These are phyloP conservation scores for Talaromyces sp. DNA, from an alignment of 2,329 filamentous ascomycete species.

Conservation along the genomic window DNA sequence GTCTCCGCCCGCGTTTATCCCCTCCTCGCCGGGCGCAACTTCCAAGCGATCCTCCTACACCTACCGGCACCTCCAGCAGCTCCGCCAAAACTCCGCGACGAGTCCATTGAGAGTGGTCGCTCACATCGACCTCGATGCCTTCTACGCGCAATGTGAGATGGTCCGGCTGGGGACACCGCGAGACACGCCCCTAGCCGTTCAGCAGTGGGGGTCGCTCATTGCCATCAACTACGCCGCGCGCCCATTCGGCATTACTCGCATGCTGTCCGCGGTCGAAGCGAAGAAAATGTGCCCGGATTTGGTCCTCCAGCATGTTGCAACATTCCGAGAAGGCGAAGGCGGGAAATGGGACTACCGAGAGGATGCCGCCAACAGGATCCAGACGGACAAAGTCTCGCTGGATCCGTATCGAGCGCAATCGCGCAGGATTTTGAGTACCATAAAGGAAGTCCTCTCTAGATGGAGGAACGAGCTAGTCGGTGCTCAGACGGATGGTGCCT, in stretches of 20 bases:
- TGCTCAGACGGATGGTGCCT: conserved; percentile 7
- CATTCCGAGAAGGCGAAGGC: conserved; percentile 86
- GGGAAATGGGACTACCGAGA: conserved; percentile 81
- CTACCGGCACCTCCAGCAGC: conserved; percentile 71
- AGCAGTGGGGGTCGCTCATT: conserved; percentile 93
- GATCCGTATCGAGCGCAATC: conserved; percentile 88
- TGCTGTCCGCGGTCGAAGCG: conserved; percentile 74
- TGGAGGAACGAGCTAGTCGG: conserved; percentile 21
- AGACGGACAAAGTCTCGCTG: conserved; percentile 85
- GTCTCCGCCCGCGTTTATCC: conserved; percentile 58
- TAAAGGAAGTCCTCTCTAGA: conserved; percentile 65
- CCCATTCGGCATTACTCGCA: conserved; percentile 69
- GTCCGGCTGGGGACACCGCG: conserved; percentile 70
- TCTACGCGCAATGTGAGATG: conserved; percentile 96
- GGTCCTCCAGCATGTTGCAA: conserved; percentile 86
- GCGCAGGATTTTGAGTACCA: conserved; percentile 69
- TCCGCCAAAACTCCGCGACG: conserved; percentile 63
- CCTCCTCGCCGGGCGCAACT: conserved; percentile 33
- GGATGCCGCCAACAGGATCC: conserved; percentile 72
- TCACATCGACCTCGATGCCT: conserved; percentile 93
- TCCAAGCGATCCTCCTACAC: conserved; percentile 65
- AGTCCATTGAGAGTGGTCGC: conserved; percentile 81
- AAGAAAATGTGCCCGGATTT: conserved; percentile 79
- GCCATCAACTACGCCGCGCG: conserved; percentile 94
- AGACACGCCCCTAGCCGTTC: conserved; percentile 79